Percentiles rank a stretch among this genome's conserved stretches.
These are phyloP conservation scores for Beauveria pseudobassiana DNA, from an alignment of 2,329 filamentous ascomycete genomes.

Conservation along the genomic window DNA sequence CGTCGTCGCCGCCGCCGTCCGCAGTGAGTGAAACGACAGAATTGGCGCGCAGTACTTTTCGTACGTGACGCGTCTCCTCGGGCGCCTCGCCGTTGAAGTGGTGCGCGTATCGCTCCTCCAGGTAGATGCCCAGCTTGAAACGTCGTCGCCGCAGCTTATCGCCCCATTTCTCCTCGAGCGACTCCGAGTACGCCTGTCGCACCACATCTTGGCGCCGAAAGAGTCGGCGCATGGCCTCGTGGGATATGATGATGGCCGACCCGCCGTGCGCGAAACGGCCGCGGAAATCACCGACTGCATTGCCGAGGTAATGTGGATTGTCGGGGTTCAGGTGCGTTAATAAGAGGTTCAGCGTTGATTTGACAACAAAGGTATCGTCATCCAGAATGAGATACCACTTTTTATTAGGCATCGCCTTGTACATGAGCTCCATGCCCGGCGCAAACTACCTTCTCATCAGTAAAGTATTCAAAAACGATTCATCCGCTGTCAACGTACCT, in stretches of 20 bases:
- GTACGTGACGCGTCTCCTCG: slow-evolving; percentile 37
- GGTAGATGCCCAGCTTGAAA: slow-evolving; percentile 44
- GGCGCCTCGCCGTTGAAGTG: slow-evolving; percentile 51
- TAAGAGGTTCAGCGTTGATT: slow-evolving; percentile 38
- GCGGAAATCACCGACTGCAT: slow-evolving; percentile 49
- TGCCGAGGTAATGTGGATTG: slow-evolving; percentile 44
- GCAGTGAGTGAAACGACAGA: slow-evolving; percentile 45
- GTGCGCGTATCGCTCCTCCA: slow-evolving; percentile 46
- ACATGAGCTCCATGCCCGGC: slow-evolving; percentile 45
- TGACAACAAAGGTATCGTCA: slow-evolving; percentile 50
- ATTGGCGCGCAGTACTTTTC: slow-evolving; percentile 48
- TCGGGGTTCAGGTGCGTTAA: slow-evolving; percentile 41
- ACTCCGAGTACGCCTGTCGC: slow-evolving; percentile 36
- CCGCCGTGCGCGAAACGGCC: slow-evolving; percentile 50
- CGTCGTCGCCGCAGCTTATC: slow-evolving; percentile 46
- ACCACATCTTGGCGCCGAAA: slow-evolving; percentile 36
- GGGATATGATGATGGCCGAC: slow-evolving; percentile 46
- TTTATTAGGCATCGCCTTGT: slow-evolving; percentile 42
- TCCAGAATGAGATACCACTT: slow-evolving; percentile 53
- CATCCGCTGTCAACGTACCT: slow-evolving; percentile 25
- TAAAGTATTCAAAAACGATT: not conserved
- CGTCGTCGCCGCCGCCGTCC: slow-evolving; percentile 37
- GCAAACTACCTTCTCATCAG: slow-evolving; percentile 37
- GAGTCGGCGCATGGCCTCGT: slow-evolving; percentile 39
- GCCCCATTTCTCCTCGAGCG: slow-evolving; percentile 45